Conservation (phyloP, 345 rosid species). For the Laguncularia racemosa region DNA sequence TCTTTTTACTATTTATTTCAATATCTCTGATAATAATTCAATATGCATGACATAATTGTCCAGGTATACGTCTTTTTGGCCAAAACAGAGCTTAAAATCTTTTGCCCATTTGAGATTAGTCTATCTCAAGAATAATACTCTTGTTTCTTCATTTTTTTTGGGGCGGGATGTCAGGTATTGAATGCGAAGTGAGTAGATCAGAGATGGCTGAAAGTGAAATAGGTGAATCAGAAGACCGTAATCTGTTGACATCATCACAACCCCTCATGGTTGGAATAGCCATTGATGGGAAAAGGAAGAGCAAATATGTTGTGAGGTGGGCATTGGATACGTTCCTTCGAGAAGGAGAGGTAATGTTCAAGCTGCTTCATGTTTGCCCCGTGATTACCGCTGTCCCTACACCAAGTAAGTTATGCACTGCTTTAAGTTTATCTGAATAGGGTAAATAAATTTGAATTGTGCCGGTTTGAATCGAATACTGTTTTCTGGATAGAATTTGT, state of each 20-base stretch:
- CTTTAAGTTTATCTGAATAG: not conserved
- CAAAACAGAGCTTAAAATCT: too few relatives aligned
- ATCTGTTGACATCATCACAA: slow-evolving; percentile 31
- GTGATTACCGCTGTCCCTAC: slow-evolving; percentile 62
- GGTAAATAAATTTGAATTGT: not conserved
- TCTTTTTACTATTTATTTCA: too few relatives aligned
- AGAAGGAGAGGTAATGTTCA: slow-evolving; percentile 44
- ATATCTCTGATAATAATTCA: too few relatives aligned
- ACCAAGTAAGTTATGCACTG: slow-evolving; percentile 50
- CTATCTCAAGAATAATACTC: too few relatives aligned
- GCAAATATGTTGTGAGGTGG: slow-evolving; percentile 34
- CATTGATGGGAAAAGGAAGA: slow-evolving; percentile 51
- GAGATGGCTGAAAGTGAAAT: slow-evolving; percentile 36
- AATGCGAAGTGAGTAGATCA: slow-evolving; percentile 42
- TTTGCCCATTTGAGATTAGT: too few relatives aligned
- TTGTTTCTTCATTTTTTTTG: too few relatives aligned
- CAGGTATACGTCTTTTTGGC: too few relatives aligned
- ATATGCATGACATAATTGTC: too few relatives aligned
- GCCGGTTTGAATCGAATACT: not conserved
- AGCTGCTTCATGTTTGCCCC: slow-evolving; percentile 62
- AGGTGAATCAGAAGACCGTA: slow-evolving; percentile 12
- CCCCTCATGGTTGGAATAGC: slow-evolving; percentile 52
- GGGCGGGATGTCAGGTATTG: too few relatives aligned
- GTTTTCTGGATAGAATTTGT: not conserved
- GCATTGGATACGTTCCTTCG: slow-evolving; percentile 25